Percentiles rank a stretch among this genome's conserved stretches.
Conservation (phyloP, 2,329 filamentous ascomycete genomes). For the Aspergillus fumigatiaffinis region DNA sequence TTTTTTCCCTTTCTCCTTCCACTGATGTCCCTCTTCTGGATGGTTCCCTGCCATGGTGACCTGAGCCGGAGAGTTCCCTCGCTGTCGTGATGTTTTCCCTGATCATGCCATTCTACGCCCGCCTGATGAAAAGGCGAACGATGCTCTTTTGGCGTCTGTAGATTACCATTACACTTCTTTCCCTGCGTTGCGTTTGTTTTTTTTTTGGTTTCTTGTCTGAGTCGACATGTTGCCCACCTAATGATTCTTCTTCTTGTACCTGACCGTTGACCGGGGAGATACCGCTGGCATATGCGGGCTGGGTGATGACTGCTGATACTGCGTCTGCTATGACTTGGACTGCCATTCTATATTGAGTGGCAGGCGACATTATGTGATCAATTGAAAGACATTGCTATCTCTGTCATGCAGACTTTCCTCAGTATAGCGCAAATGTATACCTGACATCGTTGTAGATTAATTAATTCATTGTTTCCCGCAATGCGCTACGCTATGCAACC, state of each 20-base stretch:
- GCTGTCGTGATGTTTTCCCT: too few relatives aligned
- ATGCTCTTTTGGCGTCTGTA: background rate
- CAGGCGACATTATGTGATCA: background rate
- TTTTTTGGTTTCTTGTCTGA: background rate
- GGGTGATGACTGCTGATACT: background rate
- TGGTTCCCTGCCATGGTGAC: conserved; percentile 7
- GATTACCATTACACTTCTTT: background rate
- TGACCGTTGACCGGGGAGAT: background rate
- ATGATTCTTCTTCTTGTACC: background rate
- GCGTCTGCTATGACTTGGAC: background rate
- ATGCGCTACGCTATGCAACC: background rate
- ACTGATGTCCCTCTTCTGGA: conserved; percentile 8
- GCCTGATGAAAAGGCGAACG: too few relatives aligned
- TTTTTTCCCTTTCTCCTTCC: conserved; percentile 13
- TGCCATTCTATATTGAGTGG: background rate
- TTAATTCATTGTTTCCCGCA: too few relatives aligned
- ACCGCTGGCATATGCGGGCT: background rate
- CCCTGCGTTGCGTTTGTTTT: background rate
- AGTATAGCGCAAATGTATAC: background rate
- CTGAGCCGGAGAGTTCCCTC: too few relatives aligned
- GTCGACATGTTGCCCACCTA: background rate
- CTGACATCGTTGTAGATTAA: background rate
- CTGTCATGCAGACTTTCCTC: background rate
- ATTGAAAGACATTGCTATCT: background rate
- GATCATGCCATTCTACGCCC: too few relatives aligned